These are phyloP conservation scores for Aspergillus conjunctus DNA, from an alignment of 495 filamentous ascomycete genomes.

Conservation along the genomic window DNA sequence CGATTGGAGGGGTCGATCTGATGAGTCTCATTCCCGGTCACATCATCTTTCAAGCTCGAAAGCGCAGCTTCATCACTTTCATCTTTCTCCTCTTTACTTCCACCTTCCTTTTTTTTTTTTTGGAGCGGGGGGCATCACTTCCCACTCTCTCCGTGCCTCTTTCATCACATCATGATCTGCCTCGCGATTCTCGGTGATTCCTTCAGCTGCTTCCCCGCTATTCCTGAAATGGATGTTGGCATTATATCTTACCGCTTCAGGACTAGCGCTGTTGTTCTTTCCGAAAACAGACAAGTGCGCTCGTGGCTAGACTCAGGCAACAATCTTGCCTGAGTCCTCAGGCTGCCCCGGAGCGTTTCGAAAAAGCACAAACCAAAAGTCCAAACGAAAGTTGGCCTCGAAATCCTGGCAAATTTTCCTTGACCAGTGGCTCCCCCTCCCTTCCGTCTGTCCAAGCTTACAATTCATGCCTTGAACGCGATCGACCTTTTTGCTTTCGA, in stretches of 20 bases:
- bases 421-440: slow-evolving; percentile 1
- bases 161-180: slow-evolving; percentile 16
- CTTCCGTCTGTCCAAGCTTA: slow-evolving; percentile 15
- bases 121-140: background rate
- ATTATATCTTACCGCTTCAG: slow-evolving; percentile 16
- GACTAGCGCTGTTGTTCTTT: slow-evolving; percentile 12
- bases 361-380: no score
- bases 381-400: slow-evolving; percentile 14
- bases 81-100: slow-evolving; percentile 3
- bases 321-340: slow-evolving; percentile 22
- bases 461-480: slow-evolving; percentile 26
- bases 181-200: slow-evolving; percentile 24
- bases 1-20: background rate
- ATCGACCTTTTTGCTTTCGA: slow-evolving; percentile 9
- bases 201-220: slow-evolving; percentile 22
- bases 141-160: background rate
- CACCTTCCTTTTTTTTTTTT: no score
- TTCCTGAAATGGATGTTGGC: slow-evolving; percentile 25
- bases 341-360: background rate
- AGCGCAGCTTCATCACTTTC: background rate
- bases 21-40: background rate
- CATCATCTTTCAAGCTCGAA: background rate
- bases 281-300: slow-evolving; percentile 17
- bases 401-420: slow-evolving; percentile 8
- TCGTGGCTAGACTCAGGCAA: slow-evolving; percentile 21